phyloP scores from a whole-genome alignment of 768 basidiomycete genomes.

The Ramaria sp. region DNA sequence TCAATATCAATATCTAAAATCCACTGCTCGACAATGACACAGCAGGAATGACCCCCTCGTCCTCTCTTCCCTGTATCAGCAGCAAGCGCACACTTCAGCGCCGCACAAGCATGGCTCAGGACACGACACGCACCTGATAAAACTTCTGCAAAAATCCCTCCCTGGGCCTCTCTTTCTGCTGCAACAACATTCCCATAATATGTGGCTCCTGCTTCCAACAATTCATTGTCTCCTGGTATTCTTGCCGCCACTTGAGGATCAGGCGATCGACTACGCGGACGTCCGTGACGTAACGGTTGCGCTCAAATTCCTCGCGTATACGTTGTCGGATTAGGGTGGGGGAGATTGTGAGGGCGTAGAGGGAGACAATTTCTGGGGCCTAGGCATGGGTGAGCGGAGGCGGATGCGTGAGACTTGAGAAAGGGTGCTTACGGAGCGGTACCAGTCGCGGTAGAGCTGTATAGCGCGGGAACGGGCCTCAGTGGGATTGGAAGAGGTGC shows the following conservation, averaged over 20 bases:
- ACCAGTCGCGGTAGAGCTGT: constrained; percentile 87
- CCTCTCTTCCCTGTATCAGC: constrained; percentile 1
- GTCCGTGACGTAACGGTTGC: constrained; percentile 75
- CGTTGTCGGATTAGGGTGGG: constrained; percentile 68
- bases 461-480: constrained; percentile 61
- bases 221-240: constrained; percentile 92
- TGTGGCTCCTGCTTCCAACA: constrained; percentile 87
- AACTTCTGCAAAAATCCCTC: constrained; percentile 76
- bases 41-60: constrained; percentile 8
- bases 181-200: constrained; percentile 58
- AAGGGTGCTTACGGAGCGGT: constrained; percentile 61
- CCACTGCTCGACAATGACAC: not conserved
- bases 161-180: constrained; percentile 35
- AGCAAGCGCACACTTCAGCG: too few species aligned
- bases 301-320: constrained; percentile 81
- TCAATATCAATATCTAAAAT: not conserved
- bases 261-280: constrained; percentile 75
- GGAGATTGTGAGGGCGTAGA: constrained; percentile 77
- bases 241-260: constrained; percentile 72
- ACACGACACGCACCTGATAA: constrained; percentile 46
- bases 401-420: constrained; percentile 5
- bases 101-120: too few species aligned
- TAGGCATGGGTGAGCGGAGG: constrained; percentile 21
- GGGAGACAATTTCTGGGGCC: constrained; percentile 82
- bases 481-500: constrained; percentile 41